A percentile compares a stretch with the other conserved stretches of the same genome.
phyloP scores from a whole-genome alignment of 225 moss, liverwort and hornwort genomes.

The Marchantia polymorpha region DNA sequence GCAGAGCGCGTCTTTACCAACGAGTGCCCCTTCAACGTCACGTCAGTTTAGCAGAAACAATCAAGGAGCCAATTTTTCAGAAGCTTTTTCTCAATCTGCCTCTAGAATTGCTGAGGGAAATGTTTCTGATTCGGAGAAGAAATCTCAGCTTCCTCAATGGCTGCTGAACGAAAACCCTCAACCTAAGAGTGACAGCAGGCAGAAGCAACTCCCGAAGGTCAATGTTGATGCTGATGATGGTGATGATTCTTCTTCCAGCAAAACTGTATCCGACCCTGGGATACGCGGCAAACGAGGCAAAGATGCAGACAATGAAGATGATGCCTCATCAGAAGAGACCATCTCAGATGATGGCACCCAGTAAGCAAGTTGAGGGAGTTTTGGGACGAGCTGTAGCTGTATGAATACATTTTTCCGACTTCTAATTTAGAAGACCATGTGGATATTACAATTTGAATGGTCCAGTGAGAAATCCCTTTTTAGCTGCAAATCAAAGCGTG shows the following conservation, averaged over 20 bases:
- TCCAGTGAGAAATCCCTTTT: slow-evolving; percentile 10
- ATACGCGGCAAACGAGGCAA: slow-evolving; percentile 60
- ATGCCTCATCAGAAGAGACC: slow-evolving; percentile 93
- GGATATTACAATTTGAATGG: slow-evolving; percentile 21
- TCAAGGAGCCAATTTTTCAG: slow-evolving; percentile 26
- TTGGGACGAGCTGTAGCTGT: slow-evolving; percentile 13
- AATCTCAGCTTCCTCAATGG: slow-evolving; percentile 40
- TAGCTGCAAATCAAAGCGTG: slow-evolving; percentile 8
- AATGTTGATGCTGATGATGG: slow-evolving; percentile 29
- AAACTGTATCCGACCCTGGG: slow-evolving; percentile 89
- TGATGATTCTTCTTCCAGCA: slow-evolving; percentile 76
- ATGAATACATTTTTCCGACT: slow-evolving; percentile 22
- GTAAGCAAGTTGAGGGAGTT: slow-evolving; percentile 22
- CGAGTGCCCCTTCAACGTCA: slow-evolving; percentile 19
- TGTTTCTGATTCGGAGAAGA: slow-evolving; percentile 37
- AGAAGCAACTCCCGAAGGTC: slow-evolving; percentile 31
- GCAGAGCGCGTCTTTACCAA: slow-evolving; percentile 12
- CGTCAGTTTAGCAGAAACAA: slow-evolving; percentile 27
- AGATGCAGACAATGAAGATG: slow-evolving; percentile 58
- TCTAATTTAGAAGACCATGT: slow-evolving; percentile 23
- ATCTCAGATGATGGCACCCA: slow-evolving; percentile 92
- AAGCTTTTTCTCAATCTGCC: slow-evolving; percentile 17
- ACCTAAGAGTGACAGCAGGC: slow-evolving; percentile 34
- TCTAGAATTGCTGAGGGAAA: slow-evolving; percentile 24
- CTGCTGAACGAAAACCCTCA: slow-evolving; percentile 29